These are phyloP conservation scores for Orbilia brochopaga DNA, from an alignment of 2,329 filamentous ascomycete genomes.

Conservation along the genomic window DNA sequence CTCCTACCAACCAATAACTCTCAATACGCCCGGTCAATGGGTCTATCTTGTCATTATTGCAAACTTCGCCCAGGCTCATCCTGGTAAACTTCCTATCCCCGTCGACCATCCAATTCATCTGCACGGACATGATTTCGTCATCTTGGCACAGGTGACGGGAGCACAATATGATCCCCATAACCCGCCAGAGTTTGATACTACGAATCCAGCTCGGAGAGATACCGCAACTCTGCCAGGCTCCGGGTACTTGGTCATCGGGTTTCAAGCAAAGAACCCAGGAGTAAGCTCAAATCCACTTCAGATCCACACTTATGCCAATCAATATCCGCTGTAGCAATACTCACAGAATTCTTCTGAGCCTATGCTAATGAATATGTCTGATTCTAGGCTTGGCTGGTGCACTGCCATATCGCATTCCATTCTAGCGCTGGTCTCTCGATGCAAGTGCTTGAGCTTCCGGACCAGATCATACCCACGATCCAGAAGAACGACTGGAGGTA, in stretches of 20 bases:
- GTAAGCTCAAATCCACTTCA: too few relatives aligned
- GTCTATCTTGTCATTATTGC: conserved; percentile 57
- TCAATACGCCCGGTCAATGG: conserved; percentile 63
- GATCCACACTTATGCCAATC: too few relatives aligned
- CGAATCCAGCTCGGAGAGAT: conserved; percentile 64
- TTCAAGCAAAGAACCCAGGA: conserved; percentile 63
- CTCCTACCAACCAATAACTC: conserved; percentile 62
- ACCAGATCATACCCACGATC: conserved; percentile 14
- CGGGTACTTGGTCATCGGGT: conserved; percentile 63
- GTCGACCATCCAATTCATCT: conserved; percentile 62
- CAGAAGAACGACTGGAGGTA: not conserved
- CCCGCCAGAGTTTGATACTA: conserved; percentile 51
- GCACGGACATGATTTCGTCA: conserved; percentile 64
- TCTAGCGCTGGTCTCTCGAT: conserved; percentile 63
- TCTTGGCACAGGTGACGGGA: conserved; percentile 53
- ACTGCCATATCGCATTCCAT: conserved; percentile 63
- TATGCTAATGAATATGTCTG: conserved; percentile 1
- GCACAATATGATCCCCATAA: conserved; percentile 16
- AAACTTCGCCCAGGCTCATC: conserved; percentile 42
- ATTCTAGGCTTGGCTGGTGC: conserved; percentile 53
- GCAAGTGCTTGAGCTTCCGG: conserved; percentile 61
- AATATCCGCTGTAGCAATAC: too few relatives aligned
- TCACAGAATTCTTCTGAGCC: too few relatives aligned
- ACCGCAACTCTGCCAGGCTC: conserved; percentile 61
- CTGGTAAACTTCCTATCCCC: conserved; percentile 10